Base-by-base conservation (phyloP, 164 flowering plant genomes). In the Magnolia changhungtana region DNA sequence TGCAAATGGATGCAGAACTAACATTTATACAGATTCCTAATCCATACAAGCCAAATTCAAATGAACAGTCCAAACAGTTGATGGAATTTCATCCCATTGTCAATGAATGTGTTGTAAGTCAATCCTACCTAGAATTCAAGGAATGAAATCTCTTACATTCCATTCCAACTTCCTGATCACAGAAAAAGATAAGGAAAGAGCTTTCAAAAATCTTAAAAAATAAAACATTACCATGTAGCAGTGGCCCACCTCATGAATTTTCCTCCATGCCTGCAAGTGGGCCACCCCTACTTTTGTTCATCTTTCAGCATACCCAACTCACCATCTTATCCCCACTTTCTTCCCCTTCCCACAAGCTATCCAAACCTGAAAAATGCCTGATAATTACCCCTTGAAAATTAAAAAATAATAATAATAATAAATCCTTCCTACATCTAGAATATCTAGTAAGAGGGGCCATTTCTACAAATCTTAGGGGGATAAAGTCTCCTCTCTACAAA, bases 271-370 rank as follows among this genome's bases (percentile, higher is more conserved):
- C 76, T 45, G 59, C 80, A 73, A 84, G 86, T 80, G 85, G 84
- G 78, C 45, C 72, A 61, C 76, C 72, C 75, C 37, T 58, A 73
- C 72, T 81, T 80, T 78, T 82, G 59, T 55, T 72, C 65, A 73
- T 59, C 71, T 75, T 77, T 74, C 63, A 68, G 65, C 76, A 66
- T 16, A 59, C 83, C 80, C 81, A 80, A 77, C 85, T 78, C 72
- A 76, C 75, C 23, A 77, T 83, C 87, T 85, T 85, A 84, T 86
- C 88, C 74, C 77, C 82, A 70, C 72, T 50, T 70, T 75, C 68
- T 78, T 77, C 73, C 80, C 80, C 78, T 68, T 74, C 76, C 77
- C 82, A 79, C 67, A 85, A 81, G 82, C 73, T 77, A 71, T 58
- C 71, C 76, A 78, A 55, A 75, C 77, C 77, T 80, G 78, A 75